These are phyloP conservation scores for Amphirosellinia nigrospora DNA, from an alignment of 495 filamentous ascomycete species.

Conservation along the genomic window DNA sequence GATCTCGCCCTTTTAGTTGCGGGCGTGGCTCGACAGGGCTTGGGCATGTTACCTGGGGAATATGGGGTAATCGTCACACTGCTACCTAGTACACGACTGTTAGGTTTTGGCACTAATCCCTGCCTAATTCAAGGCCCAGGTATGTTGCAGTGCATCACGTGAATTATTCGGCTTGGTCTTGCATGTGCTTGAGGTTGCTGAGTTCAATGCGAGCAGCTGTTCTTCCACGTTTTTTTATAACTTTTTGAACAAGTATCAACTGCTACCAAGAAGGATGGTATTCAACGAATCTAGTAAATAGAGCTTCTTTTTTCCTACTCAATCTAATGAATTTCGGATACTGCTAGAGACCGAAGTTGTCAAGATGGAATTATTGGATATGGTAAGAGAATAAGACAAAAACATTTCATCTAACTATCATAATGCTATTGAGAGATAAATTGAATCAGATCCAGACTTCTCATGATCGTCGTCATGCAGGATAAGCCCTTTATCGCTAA, in stretches of 20 bases:
- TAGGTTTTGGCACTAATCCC: background rate
- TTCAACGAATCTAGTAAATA: background rate
- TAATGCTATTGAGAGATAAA: too few species aligned
- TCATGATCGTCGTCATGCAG: background rate
- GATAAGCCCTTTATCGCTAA: background rate
- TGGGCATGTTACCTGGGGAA: background rate
- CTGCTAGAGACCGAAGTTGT: background rate
- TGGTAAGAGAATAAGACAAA: too few species aligned
- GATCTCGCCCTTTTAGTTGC: background rate
- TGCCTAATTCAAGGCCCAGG: background rate
- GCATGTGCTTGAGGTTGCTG: background rate
- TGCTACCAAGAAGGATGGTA: background rate
- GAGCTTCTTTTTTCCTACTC: background rate
- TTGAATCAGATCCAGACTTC: background rate
- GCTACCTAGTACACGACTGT: background rate
- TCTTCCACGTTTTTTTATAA: background rate
- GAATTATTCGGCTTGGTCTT: background rate
- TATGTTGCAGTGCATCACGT: background rate
- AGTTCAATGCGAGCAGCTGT: background rate
- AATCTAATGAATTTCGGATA: background rate
- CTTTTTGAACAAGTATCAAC: background rate
- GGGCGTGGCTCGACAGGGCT: background rate
- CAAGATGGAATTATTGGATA: background rate
- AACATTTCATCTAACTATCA: too few species aligned
- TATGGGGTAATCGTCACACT: slow-evolving; percentile 1